phyloP scores from a whole-genome alignment of 2,329 filamentous ascomycete species.

The Trichoderma koningiopsis region DNA sequence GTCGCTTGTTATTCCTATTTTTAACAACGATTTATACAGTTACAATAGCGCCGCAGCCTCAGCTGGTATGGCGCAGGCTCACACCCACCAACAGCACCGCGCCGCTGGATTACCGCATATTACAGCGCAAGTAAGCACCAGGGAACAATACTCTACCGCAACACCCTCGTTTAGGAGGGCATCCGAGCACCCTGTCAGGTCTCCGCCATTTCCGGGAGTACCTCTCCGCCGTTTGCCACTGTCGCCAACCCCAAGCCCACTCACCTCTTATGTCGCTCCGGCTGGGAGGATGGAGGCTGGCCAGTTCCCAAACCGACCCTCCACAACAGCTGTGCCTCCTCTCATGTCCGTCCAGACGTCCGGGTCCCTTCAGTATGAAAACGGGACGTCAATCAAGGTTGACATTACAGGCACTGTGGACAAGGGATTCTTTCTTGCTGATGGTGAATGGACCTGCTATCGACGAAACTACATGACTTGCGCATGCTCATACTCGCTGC shows the following conservation, averaged over 20 bases:
- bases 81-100: conserved; percentile 44
- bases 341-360: conserved; percentile 54
- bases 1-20: not conserved
- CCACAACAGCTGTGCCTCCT: conserved; percentile 52
- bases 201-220: conserved; percentile 52
- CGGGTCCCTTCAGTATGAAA: conserved; percentile 63
- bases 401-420: conserved; percentile 81
- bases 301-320: conserved; percentile 41
- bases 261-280: conserved; percentile 48
- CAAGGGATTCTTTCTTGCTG: conserved; percentile 83
- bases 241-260: conserved; percentile 55
- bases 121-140: conserved; percentile 50
- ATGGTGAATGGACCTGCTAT: conserved; percentile 90
- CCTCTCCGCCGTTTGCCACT: conserved; percentile 54
- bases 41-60: conserved; percentile 51
- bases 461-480: conserved; percentile 90
- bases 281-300: conserved; percentile 53
- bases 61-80: conserved; percentile 61
- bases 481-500: conserved; percentile 73
- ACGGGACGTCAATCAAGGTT: conserved; percentile 62
- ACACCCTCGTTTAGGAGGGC: conserved; percentile 55
- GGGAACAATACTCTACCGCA: conserved; percentile 56
- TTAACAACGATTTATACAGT: conserved; percentile 26
- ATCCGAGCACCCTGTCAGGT: conserved; percentile 54
- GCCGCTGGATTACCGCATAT: conserved; percentile 53